These are phyloP conservation scores for Calocybe cyanea DNA, from an alignment of 768 basidiomycete species.

Conservation along the genomic window DNA sequence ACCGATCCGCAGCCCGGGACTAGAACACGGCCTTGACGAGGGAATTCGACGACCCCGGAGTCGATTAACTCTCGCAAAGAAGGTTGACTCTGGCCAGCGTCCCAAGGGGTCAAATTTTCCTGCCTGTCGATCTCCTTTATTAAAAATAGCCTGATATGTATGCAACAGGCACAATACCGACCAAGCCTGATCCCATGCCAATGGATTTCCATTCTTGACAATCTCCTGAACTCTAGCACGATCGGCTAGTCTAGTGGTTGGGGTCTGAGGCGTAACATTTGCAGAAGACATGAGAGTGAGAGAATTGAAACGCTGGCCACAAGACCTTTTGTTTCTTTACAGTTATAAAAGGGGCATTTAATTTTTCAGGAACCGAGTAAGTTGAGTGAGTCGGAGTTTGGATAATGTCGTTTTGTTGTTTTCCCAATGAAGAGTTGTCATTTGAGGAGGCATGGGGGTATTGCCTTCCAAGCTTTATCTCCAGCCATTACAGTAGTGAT, in stretches of 20 bases:
- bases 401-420: no score
- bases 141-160: not conserved
- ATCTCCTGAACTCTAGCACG: constrained; percentile 14
- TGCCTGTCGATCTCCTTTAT: constrained; percentile 32
- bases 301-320: no score
- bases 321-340: no score
- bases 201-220: constrained; percentile 20
- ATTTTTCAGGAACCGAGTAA: no score
- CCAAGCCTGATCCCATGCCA: constrained; percentile 27
- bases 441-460: no score
- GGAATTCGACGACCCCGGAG: constrained; percentile 39
- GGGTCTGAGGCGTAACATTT: no score
- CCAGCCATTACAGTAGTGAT: no score
- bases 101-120: constrained; percentile 58
- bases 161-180: constrained; percentile 5
- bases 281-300: not conserved
- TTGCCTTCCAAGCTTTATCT: no score
- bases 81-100: constrained; percentile 50
- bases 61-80: constrained; percentile 50
- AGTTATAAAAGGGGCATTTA: no score
- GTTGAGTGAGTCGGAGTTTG: no score
- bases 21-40: constrained; percentile 31
- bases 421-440: no score
- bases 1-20: constrained; percentile 50
- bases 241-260: not conserved